Percentiles rank a stretch among this genome's conserved stretches.
These are phyloP conservation scores for Trichoderma koningiopsis DNA, from an alignment of 2,329 filamentous ascomycete genomes.

Conservation along the genomic window DNA sequence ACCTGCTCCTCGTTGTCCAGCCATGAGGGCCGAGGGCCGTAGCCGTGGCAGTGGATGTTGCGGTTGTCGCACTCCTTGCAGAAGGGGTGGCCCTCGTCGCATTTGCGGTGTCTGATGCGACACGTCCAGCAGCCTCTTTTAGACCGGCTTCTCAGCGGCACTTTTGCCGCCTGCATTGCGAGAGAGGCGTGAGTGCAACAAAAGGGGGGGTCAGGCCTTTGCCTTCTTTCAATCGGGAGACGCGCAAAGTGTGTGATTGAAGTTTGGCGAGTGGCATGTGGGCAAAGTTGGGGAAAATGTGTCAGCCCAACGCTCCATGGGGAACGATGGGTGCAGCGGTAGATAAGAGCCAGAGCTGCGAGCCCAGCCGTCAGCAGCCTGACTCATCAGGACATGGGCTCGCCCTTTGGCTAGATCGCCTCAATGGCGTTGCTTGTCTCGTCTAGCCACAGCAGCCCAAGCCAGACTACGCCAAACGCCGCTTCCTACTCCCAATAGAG, in stretches of 20 bases:
- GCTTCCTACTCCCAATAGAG: background rate
- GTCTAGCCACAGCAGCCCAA: background rate
- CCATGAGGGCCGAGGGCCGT: conserved; percentile 12
- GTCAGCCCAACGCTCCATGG: conserved; percentile 13
- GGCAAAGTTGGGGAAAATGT: conserved; percentile 24
- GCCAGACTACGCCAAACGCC: background rate
- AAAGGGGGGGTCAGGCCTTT: background rate
- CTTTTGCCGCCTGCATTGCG: conserved; percentile 9
- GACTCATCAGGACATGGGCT: conserved; percentile 20
- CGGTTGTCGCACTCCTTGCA: conserved; percentile 22
- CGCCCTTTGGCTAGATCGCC: background rate
- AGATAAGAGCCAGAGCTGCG: conserved; percentile 9
- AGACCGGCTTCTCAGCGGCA: conserved; percentile 16
- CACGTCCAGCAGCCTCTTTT: conserved; percentile 24
- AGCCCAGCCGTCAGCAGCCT: conserved; percentile 19
- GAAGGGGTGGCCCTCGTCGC: conserved; percentile 12
- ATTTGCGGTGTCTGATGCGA: conserved; percentile 23
- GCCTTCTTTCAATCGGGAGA: background rate
- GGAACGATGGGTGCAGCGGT: conserved; percentile 11
- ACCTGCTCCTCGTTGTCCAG: conserved; percentile 16
- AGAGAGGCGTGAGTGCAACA: conserved; percentile 4
- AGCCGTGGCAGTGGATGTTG: conserved; percentile 21
- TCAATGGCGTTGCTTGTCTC: background rate
- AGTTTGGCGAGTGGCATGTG: conserved; percentile 18
- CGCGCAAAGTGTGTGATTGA: conserved; percentile 11